Evolutionary conservation across 2,329 filamentous ascomycete species (phyloP), one percentile per base, ranked within the genome.

Genomic region (Fusarium humuli): DNA sequence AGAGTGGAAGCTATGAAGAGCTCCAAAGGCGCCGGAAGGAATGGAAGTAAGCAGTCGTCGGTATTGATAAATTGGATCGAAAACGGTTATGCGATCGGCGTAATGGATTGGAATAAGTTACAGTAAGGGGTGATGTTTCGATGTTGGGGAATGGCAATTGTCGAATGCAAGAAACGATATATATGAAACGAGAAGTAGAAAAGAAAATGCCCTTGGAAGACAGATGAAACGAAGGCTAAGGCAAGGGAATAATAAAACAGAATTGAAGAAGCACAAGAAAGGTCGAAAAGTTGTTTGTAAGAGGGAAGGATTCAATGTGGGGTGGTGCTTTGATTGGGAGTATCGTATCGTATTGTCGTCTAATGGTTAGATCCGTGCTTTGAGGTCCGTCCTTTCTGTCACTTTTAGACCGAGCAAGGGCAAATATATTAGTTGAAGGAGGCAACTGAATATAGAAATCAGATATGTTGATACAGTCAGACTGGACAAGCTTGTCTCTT

Each of bases 311-410:
- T 53, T 71, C 53, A 40, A 47, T 64, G 61, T 61, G 66, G 58
- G 48, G 63, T 60, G 61, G 20, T 30, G n/a, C 29, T 61, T 48
- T 66, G 44, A 65, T 65, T 65, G 53, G 62, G 46, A 69, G 66
- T 65, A 69, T 52, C 56, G 64, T 67, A 37, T 37, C 34, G 34
- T n/a, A 37, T 37, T 37, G 34, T 37, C 34, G 34, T 37, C 34
- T 37, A 57, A 68, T 57, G 47, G 61, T 41, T 46, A 29, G 58
- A 54, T 20, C 52, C 32, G 53, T 69, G 52, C 59, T 69, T 30
- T 47, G 9, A 4, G 34, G 34, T 37, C 34, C 34, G 34, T 37
- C 34, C 20, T 23, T 44, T 61, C 40, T 37, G 48, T 23, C 20
- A 30, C 49, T 42, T 16, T 42, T 20, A 25, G 20, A 41, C 3